Conservation (phyloP, 2,329 filamentous ascomycete species). For the Colletotrichum sp. region DNA sequence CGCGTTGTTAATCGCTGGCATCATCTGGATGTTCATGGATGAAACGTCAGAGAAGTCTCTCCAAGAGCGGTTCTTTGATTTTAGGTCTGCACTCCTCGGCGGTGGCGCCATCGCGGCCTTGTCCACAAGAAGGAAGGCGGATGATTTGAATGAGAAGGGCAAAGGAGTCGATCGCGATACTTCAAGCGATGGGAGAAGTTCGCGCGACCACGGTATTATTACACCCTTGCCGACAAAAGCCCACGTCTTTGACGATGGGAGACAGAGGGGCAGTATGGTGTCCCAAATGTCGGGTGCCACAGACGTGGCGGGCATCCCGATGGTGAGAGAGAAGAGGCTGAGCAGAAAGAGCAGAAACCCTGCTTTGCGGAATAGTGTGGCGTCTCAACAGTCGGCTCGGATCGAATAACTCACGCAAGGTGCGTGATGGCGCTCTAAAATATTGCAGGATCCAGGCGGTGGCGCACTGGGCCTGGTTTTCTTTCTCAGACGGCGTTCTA, state of each 20-base stretch:
- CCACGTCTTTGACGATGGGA: neutral
- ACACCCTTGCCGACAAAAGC: neutral
- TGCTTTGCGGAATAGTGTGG: slow-evolving; percentile 8
- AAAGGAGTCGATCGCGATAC: slow-evolving; percentile 6
- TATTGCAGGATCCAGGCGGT: neutral
- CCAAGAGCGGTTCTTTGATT: slow-evolving; percentile 34
- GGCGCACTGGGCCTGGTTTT: neutral
- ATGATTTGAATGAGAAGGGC: slow-evolving; percentile 19
- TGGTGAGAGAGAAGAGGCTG: slow-evolving; percentile 13
- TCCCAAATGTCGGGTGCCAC: slow-evolving; percentile 9
- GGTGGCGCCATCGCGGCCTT: slow-evolving; percentile 7
- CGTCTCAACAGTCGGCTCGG: slow-evolving; percentile 12
- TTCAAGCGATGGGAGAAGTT: slow-evolving; percentile 6
- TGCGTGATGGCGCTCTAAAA: neutral
- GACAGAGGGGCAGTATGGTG: neutral
- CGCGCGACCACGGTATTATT: neutral
- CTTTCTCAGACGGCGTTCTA: neutral
- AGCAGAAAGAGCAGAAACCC: neutral
- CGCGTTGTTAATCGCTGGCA: slow-evolving; percentile 56
- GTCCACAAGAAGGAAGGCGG: neutral
- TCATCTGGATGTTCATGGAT: slow-evolving; percentile 53
- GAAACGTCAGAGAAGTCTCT: slow-evolving; percentile 43
- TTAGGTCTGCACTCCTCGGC: slow-evolving; percentile 18
- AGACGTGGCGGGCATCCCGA: neutral
- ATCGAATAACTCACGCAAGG: neutral